These are phyloP conservation scores for Copromyces sp. DNA, from an alignment of 495 filamentous ascomycete species.

Conservation along the genomic window DNA sequence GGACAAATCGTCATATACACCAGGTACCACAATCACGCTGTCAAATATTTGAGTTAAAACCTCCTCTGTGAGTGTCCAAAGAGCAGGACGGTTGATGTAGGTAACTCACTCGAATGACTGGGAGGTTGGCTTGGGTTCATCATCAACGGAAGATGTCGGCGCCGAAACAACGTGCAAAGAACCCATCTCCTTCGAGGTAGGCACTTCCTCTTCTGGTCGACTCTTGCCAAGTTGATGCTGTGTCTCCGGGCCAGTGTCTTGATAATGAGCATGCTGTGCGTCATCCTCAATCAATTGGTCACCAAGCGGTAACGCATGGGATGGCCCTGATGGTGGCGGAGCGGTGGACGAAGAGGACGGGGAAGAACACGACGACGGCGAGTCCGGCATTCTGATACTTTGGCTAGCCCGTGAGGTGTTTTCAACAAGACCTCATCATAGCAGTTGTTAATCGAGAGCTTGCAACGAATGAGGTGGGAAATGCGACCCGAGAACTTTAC, in stretches of 20 bases:
- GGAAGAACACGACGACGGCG: neutral
- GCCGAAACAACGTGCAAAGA: neutral
- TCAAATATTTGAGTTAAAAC: neutral
- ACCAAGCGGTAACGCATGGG: neutral
- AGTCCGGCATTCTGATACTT: neutral
- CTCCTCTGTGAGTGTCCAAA: neutral
- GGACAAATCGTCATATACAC: slow-evolving; percentile 1
- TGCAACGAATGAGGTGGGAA: neutral
- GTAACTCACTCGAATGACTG: neutral
- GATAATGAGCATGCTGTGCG: neutral
- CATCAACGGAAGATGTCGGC: neutral
- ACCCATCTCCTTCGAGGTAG: neutral
- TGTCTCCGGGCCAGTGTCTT: neutral
- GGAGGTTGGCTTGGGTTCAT: neutral
- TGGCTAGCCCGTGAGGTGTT: neutral
- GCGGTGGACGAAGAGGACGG: neutral
- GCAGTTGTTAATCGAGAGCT: neutral
- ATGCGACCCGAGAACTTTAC: neutral
- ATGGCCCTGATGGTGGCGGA: neutral
- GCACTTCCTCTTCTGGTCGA: neutral
- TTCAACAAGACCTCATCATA: neutral
- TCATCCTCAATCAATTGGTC: neutral
- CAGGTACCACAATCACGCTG: slow-evolving; percentile 5
- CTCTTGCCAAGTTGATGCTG: neutral
- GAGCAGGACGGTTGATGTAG: neutral